These are phyloP conservation scores for Pythium aphanidermatum DNA, from an alignment of 352 stramenopile species.

Conservation along the genomic window DNA sequence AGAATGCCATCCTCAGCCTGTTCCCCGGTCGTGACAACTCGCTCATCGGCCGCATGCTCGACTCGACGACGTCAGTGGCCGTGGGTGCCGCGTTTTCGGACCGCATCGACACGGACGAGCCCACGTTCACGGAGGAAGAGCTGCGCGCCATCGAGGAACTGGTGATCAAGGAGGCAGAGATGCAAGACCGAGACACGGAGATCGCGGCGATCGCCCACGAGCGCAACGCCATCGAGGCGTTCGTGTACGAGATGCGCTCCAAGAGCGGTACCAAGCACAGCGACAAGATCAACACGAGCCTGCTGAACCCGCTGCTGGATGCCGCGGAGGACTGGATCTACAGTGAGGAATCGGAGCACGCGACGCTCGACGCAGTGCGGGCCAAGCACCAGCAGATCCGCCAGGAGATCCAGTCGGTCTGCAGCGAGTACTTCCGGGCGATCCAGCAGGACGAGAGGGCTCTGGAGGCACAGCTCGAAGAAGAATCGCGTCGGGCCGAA, in stretches of 20 bases:
- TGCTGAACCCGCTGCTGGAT: conserved; percentile 66
- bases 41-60: conserved; percentile 81
- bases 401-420: conserved; percentile 39
- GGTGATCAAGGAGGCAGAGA: conserved; percentile 52
- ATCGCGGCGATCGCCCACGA: conserved; percentile 70
- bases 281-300: conserved; percentile 54
- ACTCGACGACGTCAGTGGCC: conserved; percentile 81
- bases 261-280: conserved; percentile 66
- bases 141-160: conserved; percentile 27
- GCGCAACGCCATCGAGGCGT: conserved; percentile 87
- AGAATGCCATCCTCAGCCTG: conserved; percentile 61
- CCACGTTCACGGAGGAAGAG: conserved; percentile 19
- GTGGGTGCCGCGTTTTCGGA: conserved; percentile 60
- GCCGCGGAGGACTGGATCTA: conserved; percentile 90
- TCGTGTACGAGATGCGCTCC: conserved; percentile 88
- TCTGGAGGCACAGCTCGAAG: conserved; percentile 70
- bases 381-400: conserved; percentile 54
- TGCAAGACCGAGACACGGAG: conserved; percentile 66
- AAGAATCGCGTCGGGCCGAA: conserved; percentile 67
- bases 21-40: conserved; percentile 32
- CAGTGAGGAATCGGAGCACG: conserved; percentile 79
- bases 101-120: conserved; percentile 14
- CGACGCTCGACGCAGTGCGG: conserved; percentile 47
- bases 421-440: conserved; percentile 64
- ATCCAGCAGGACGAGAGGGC: conserved; percentile 52